Percentiles rank a stretch among this genome's conserved stretches.
phyloP scores from a whole-genome alignment of 2,329 filamentous ascomycete genomes.

The Sclerotinia spermophila region DNA sequence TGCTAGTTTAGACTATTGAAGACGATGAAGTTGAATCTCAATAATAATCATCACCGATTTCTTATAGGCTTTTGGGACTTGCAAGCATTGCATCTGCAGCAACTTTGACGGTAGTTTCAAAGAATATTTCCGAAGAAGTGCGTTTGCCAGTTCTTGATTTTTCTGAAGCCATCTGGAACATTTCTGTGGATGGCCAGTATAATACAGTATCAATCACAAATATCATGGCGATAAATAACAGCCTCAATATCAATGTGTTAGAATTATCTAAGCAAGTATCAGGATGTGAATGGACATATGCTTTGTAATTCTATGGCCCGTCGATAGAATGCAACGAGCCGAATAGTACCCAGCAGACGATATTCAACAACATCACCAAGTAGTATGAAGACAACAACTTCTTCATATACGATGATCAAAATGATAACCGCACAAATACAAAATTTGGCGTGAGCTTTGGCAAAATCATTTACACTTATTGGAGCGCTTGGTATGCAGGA shows the following conservation, averaged over 20 bases:
- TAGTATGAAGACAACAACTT: background rate
- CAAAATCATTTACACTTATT: background rate
- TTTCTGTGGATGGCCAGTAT: background rate
- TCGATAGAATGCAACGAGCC: constrained; percentile 19
- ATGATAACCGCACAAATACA: background rate
- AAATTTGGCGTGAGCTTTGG: background rate
- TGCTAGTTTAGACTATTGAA: background rate
- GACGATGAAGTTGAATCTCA: background rate
- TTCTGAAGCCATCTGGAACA: background rate
- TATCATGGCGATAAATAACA: background rate
- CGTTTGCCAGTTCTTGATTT: constrained; percentile 9
- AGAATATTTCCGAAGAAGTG: constrained; percentile 2
- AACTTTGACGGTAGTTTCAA: constrained; percentile 14
- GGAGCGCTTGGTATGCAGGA: constrained; percentile 1
- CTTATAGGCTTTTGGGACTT: constrained; percentile 11
- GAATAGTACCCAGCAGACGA: constrained; percentile 8
- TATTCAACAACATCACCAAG: constrained; percentile 12
- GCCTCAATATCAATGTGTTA: constrained; percentile 10
- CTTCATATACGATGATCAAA: background rate
- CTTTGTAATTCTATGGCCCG: constrained; percentile 24
- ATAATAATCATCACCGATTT: background rate
- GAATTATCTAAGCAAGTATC: constrained; percentile 14
- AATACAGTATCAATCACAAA: background rate
- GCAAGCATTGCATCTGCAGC: constrained; percentile 19
- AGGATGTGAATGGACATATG: constrained; percentile 21